Base-by-base conservation (phyloP, 495 filamentous ascomycete genomes). In the Neurospora discreta region DNA sequence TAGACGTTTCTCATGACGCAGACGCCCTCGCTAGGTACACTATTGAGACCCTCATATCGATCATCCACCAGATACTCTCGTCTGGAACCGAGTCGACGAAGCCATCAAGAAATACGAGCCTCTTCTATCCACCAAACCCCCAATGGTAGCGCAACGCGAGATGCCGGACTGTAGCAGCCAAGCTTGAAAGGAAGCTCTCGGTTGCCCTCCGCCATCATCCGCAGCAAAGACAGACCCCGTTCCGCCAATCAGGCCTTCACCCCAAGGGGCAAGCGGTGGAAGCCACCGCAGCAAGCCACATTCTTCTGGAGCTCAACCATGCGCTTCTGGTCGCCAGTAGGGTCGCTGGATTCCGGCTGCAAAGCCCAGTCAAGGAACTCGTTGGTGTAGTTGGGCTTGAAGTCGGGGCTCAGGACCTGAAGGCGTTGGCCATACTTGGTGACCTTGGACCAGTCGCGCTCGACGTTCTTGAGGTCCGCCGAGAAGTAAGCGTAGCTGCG, bases 401-500 rank as follows among this genome's bases (percentile, higher is more conserved):
- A 91, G 74, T 72, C 74, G 44, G 79, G 81, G 68, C 86, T 82
- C 20, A 92, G 80, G 60, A 91, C 86, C 5, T 84, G 88, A 16
- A 91, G 82, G 16, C 89, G 83, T 82, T 91, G 90, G 43, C 89
- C 89, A 71, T 92, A 92, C 72, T 81, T 82, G 58, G 89, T 91
- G 38, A 91, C 89, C 84, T 92, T 92, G 69, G 81, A 78, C 89
- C 88, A 91, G 82, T 91, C 89, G 71, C 89, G 87, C 69, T 77
- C 73, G 26, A 92, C 89, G 76, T 91, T 91, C 88, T 92, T 89
- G 72, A 92, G 74, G 74, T 92, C 89, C 69, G 85, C 84, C 69
- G 87, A 90, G 81, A 91, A 90, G 83, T 92, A 91, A 8, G 89
- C 90, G 77, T 85, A 91, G 26, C 87, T 90, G 71, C 89, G 86